Evolutionary conservation across 306 rosid species (phyloP).

Genomic region (Quercus dentata): DNA sequence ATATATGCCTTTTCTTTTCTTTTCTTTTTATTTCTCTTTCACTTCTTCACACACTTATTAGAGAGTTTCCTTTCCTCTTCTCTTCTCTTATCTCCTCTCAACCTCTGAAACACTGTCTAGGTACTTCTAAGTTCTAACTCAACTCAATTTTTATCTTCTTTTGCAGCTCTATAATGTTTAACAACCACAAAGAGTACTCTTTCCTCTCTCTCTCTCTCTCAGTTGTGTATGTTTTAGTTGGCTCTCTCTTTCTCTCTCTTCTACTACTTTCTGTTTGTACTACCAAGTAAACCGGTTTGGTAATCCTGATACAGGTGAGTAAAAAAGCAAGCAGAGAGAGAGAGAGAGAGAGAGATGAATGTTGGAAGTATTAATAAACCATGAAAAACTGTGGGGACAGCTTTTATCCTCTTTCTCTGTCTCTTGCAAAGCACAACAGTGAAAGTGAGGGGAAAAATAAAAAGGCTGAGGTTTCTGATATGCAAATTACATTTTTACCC

Average conservation of each 20-base stretch:
- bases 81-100: slow-evolving; percentile 2
- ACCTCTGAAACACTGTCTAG: slow-evolving; percentile 9
- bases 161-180: slow-evolving; percentile 23
- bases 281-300: slow-evolving; percentile 32
- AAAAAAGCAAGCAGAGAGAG: background rate
- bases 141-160: slow-evolving; percentile 18
- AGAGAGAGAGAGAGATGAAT: background rate
- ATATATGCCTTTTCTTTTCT: slow-evolving; percentile 4
- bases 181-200: slow-evolving; percentile 23
- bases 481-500: slow-evolving; percentile 21
- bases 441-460: background rate
- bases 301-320: slow-evolving; percentile 22
- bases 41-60: slow-evolving; percentile 6
- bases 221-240: background rate
- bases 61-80: background rate
- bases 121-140: slow-evolving; percentile 47
- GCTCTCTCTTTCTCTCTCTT: slow-evolving; percentile 9
- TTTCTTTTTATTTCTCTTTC: slow-evolving; percentile 1
- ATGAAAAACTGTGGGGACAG: slow-evolving; percentile 40
- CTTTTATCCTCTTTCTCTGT: slow-evolving; percentile 34
- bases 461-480: background rate
- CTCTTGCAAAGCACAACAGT: slow-evolving; percentile 20
- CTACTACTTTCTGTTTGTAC: slow-evolving; percentile 14
- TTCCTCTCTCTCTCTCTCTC: slow-evolving; percentile 4
- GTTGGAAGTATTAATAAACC: slow-evolving; percentile 18